Conservation (phyloP, 805 yeast genomes). For the Kuraishia molischiana region DNA sequence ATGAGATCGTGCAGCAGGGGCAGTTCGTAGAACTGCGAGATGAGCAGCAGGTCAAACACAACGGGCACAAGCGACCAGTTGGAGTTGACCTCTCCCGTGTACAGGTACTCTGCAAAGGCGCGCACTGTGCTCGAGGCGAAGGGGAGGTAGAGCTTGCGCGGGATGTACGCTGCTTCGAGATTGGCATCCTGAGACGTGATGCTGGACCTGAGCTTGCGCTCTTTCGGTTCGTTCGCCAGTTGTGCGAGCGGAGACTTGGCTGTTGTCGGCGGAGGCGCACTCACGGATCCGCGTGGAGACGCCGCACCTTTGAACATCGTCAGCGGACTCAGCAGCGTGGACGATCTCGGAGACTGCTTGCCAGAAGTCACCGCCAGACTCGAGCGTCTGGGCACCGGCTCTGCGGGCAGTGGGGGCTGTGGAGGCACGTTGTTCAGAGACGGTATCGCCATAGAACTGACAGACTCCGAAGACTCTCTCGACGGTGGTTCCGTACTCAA, state of each 20-base stretch:
- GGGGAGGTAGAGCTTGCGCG: slow-evolving; percentile 62
- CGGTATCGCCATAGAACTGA: slow-evolving; percentile 1
- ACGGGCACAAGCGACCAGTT: slow-evolving; percentile 68
- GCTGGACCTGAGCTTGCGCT: not conserved
- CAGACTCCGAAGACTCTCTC: not conserved
- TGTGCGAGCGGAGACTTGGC: not conserved
- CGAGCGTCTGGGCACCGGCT: slow-evolving; percentile 7
- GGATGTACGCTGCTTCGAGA: slow-evolving; percentile 54
- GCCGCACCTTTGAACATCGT: slow-evolving; percentile 17
- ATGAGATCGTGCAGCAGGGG: slow-evolving; percentile 65
- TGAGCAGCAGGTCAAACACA: slow-evolving; percentile 49
- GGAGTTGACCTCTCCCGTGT: slow-evolving; percentile 72
- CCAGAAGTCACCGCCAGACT: not conserved
- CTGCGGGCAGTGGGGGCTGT: slow-evolving; percentile 44
- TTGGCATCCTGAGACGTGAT: slow-evolving; percentile 8
- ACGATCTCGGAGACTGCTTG: not conserved
- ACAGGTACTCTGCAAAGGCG: slow-evolving; percentile 64
- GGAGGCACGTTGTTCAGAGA: slow-evolving; percentile 34
- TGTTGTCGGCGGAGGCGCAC: slow-evolving; percentile 11
- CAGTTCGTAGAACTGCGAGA: slow-evolving; percentile 57
- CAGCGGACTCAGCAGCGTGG: not conserved
- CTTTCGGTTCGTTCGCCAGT: not conserved
- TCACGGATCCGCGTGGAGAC: slow-evolving; percentile 41
- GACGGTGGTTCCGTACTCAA: not conserved
- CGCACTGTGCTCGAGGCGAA: slow-evolving; percentile 49